Base-by-base conservation (phyloP, 495 filamentous ascomycete species). In the Xylaria cubensis region DNA sequence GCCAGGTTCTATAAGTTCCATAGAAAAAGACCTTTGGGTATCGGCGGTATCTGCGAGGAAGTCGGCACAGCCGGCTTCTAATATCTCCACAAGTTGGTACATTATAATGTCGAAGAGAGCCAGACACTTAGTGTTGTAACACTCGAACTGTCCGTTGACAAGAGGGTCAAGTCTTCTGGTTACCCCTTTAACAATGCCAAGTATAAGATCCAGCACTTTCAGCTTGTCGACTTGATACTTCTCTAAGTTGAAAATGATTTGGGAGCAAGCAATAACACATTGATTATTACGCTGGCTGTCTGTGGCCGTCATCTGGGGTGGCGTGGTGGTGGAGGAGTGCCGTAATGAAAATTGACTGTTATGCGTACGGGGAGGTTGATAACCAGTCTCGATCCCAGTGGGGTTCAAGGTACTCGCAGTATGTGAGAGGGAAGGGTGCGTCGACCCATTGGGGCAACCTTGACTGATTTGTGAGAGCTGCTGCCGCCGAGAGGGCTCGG, bases 91-190 rank as follows among this genome's bases (percentile, higher is more conserved):
- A 26, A 53, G 50, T 53, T 53, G 50, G n/a, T 53, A 53, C 50
- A 53, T 53, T 53, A 53, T 53, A 19, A 53, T 53, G 50, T 53
- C 50, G n/a, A 53, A 53, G 50, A 53, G 50, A 53, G 50, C 50
- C 5, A 53, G 50, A 19, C 50, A 53, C 26, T 53, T 53, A 13
- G 50, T 53, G 50, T 53, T 53, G n/a, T n/a, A 19, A 21, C 50
- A 13, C 50, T 53, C 50, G 50, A 53, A 53, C 50, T 53, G 50
- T 53, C 50, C 50, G n/a, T 53, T 53, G n/a, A 53, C 50, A n/a
- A 53, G 50, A 53, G 50, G 50, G n/a, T 53, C 50, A n/a, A 53
- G 50, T 26, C 6, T n/a, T 6, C 17, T 53, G 21, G 21, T 53
- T 26, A 53, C 50, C 50, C 50, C 50, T 53, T 53, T 53, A 9